Evolutionary conservation across 1,284 basidiomycete genomes (phyloP), one percentile per base, ranked within the genome.

Genomic region (Cystobasidium pallidum): DNA sequence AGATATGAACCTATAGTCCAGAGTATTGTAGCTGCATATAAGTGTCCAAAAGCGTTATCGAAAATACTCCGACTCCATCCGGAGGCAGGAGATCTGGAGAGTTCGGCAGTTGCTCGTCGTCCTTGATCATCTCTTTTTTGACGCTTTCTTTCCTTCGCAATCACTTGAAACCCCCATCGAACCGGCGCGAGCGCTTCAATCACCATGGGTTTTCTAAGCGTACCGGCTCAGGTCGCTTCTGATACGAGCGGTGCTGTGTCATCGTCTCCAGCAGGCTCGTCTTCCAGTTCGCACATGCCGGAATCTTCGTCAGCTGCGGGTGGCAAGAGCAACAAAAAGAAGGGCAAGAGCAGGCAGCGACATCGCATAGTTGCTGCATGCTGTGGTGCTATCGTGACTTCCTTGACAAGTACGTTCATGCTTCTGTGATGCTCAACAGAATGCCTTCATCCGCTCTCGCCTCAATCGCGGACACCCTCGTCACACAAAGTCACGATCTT

Each of bases 361-460:
- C 72, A 75, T 72, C 77, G 77, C 70, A 75, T 77, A 61, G 65
- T 77, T 43, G 77, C 77, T 4, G 77, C 77, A 19, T 74, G 59
- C 21, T 64, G 68, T n/a, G 77, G 77, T 30, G 77, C 77, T 11
- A 55, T 75, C 28, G 59, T 77, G 15, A 78, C 77, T 0, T 72
- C 66, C 45, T 61, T 78, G n/a, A 78, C 77, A 13, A 78, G 77
- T 77, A n/a, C n/a, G n/a, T n/a, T n/a, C n/a, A n/a, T n/a, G n/a
- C n/a, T n/a, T n/a, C n/a, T n/a, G n/a, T n/a, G n/a, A n/a, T n/a
- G n/a, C n/a, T n/a, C n/a, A n/a, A n/a, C n/a, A n/a, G n/a, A n/a
- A n/a, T n/a, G n/a, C n/a, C n/a, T n/a, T n/a, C n/a, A n/a, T n/a
- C n/a, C n/a, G n/a, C n/a, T n/a, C n/a, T n/a, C n/a, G n/a, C n/a